phyloP scores from a whole-genome alignment of 2,329 filamentous ascomycete genomes.

The Aspergillus phoenicis region DNA sequence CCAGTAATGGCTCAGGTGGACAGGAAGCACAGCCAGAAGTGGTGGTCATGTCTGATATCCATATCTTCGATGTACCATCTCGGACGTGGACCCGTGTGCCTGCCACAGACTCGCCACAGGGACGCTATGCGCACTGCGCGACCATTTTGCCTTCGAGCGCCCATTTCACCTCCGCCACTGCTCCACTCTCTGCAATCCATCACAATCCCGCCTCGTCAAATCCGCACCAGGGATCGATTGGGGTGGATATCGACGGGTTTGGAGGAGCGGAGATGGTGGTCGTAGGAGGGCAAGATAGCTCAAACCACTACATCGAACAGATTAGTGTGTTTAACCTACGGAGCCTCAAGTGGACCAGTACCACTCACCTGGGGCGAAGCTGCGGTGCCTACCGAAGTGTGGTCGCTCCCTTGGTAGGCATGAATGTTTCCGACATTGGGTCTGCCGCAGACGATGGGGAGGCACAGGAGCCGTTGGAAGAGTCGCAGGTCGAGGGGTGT shows the following conservation, averaged over 20 bases:
- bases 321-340: slow-evolving; percentile 97
- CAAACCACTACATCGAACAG: slow-evolving; percentile 99
- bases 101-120: slow-evolving; percentile 81
- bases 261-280: slow-evolving; percentile 97
- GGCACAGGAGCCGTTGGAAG: slow-evolving; percentile 36
- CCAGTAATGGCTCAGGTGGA: slow-evolving; percentile 37
- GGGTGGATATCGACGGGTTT: slow-evolving; percentile 83
- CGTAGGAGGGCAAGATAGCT: slow-evolving; percentile 91
- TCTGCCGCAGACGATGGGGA: slow-evolving; percentile 43
- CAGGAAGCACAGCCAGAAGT: slow-evolving; percentile 78
- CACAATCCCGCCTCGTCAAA: slow-evolving; percentile 83
- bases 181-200: slow-evolving; percentile 81
- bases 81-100: slow-evolving; percentile 83
- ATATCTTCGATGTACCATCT: slow-evolving; percentile 86
- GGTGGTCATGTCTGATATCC: slow-evolving; percentile 96
- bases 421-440: slow-evolving; percentile 49
- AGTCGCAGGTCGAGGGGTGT: slow-evolving; percentile 47
- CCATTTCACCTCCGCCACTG: slow-evolving; percentile 79
- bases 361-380: slow-evolving; percentile 81
- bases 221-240: slow-evolving; percentile 83
- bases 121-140: slow-evolving; percentile 94
- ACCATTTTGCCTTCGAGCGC: slow-evolving; percentile 88
- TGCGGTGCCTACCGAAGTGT: slow-evolving; percentile 97
- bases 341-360: slow-evolving; percentile 93
- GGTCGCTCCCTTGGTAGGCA: slow-evolving; percentile 71